These are phyloP conservation scores for Ophiocordyceps camponoti-rufipedis DNA, from an alignment of 2,329 filamentous ascomycete genomes.

Conservation along the genomic window DNA sequence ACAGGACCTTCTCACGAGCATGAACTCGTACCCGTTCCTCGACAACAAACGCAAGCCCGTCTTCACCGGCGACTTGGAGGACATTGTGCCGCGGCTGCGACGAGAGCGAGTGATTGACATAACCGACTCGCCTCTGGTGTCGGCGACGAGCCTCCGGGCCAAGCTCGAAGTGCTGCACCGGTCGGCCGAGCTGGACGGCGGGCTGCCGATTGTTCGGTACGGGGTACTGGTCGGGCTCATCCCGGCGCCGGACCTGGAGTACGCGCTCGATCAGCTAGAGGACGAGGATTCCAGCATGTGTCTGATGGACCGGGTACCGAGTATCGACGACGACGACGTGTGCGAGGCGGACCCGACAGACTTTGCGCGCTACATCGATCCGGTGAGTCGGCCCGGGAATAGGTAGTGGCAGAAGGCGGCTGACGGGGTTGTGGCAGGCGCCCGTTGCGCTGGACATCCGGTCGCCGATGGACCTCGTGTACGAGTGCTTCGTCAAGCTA, in stretches of 20 bases:
- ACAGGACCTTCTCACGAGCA: slow-evolving; percentile 77
- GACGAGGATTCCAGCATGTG: slow-evolving; percentile 60
- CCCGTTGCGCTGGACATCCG: slow-evolving; percentile 77
- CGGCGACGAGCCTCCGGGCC: slow-evolving; percentile 54
- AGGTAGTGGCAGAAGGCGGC: not conserved
- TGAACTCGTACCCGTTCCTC: slow-evolving; percentile 96
- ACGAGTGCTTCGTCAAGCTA: slow-evolving; percentile 90
- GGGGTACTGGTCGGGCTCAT: slow-evolving; percentile 76
- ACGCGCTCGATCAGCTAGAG: slow-evolving; percentile 66
- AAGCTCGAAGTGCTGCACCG: slow-evolving; percentile 72
- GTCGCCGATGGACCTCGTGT: slow-evolving; percentile 85
- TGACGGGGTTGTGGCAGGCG: slow-evolving; percentile 28
- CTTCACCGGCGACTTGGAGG: slow-evolving; percentile 74
- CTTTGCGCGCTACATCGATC: slow-evolving; percentile 83
- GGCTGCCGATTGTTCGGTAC: slow-evolving; percentile 68
- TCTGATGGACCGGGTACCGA: slow-evolving; percentile 56
- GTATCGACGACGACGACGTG: slow-evolving; percentile 45
- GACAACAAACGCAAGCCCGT: slow-evolving; percentile 88
- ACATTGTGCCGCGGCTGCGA: slow-evolving; percentile 63
- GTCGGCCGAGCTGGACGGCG: slow-evolving; percentile 80
- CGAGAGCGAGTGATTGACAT: slow-evolving; percentile 77
- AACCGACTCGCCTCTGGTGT: slow-evolving; percentile 60
- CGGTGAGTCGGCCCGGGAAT: slow-evolving; percentile 30
- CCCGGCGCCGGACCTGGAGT: slow-evolving; percentile 85
- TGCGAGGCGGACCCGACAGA: slow-evolving; percentile 51